These are phyloP conservation scores for Phytophthora megakarya DNA, from an alignment of 352 stramenopile species.

Conservation along the genomic window DNA sequence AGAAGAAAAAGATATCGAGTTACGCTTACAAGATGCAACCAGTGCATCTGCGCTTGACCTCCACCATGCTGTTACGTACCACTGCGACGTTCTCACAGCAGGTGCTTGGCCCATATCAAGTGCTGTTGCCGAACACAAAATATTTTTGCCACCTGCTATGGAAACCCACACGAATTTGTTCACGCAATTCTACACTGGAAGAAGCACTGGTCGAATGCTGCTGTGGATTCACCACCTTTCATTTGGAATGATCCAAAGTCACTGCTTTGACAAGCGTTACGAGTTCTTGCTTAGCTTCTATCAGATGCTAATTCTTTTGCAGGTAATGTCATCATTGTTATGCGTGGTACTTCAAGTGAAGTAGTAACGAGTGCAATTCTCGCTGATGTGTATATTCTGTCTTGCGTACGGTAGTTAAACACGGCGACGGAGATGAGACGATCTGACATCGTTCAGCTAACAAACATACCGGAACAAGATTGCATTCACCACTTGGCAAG, in stretches of 20 bases:
- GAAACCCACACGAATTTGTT: slow-evolving; percentile 74
- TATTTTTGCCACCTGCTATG: slow-evolving; percentile 61
- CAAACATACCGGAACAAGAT: slow-evolving; percentile 67
- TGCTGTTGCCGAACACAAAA: slow-evolving; percentile 49
- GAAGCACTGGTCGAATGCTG: slow-evolving; percentile 79
- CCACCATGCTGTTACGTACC: slow-evolving; percentile 62
- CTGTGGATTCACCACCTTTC: slow-evolving; percentile 83
- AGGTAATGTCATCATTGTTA: slow-evolving; percentile 36
- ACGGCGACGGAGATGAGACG: slow-evolving; percentile 43
- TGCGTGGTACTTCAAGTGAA: too few species aligned
- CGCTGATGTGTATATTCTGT: neutral
- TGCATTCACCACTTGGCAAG: slow-evolving; percentile 67
- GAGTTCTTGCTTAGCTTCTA: slow-evolving; percentile 86
- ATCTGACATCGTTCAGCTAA: slow-evolving; percentile 45
- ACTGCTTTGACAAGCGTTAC: slow-evolving; percentile 77
- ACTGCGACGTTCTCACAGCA: slow-evolving; percentile 84
- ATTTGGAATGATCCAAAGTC: slow-evolving; percentile 69
- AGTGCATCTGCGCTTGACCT: slow-evolving; percentile 57
- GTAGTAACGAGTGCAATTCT: too few species aligned
- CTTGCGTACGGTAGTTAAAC: slow-evolving; percentile 62
- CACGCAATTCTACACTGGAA: slow-evolving; percentile 80
- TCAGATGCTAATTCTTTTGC: slow-evolving; percentile 80
- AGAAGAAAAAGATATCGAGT: slow-evolving; percentile 60
- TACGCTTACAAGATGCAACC: slow-evolving; percentile 39
- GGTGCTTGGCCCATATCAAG: slow-evolving; percentile 85